Evolutionary conservation across 169 alveolate species (phyloP).

Genomic region (Cryptosporidium ryanae): DNA sequence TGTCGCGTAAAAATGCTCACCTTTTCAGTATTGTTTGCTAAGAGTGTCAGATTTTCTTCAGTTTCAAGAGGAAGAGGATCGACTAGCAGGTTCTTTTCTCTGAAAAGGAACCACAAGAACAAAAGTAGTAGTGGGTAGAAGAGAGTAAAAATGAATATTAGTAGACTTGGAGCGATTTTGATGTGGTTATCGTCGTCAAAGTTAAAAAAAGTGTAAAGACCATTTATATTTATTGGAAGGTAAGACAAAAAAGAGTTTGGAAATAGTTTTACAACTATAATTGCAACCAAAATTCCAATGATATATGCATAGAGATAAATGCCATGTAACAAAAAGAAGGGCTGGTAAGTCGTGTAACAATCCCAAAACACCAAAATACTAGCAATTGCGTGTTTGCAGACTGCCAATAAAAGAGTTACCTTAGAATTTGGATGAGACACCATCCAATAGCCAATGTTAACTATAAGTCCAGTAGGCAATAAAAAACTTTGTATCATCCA

Average conservation of each 20-base stretch:
- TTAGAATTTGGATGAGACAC: conserved; percentile 66
- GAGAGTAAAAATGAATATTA: conserved; percentile 46
- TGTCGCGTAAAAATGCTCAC: too few species aligned
- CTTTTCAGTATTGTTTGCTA: too few species aligned
- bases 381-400: conserved; percentile 64
- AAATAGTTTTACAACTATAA: conserved; percentile 21
- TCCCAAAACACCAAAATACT: conserved; percentile 70
- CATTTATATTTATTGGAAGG: conserved; percentile 60
- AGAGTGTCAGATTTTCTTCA: neutral
- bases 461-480: conserved; percentile 68
- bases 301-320: conserved; percentile 49
- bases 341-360: conserved; percentile 59
- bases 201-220: conserved; percentile 51
- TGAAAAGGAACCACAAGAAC: conserved; percentile 57
- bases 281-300: conserved; percentile 24
- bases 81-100: conserved; percentile 57
- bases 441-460: conserved; percentile 74
- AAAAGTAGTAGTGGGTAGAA: conserved; percentile 51
- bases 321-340: conserved; percentile 64
- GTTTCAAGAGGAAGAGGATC: conserved; percentile 44
- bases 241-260: conserved; percentile 42
- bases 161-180: conserved; percentile 61
- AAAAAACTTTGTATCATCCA: conserved; percentile 74
- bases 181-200: conserved; percentile 57
- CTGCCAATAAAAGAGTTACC: conserved; percentile 33